A percentile compares a stretch with the other conserved stretches of the same genome.
Evolutionary conservation across 2,329 filamentous ascomycete species (phyloP).

Genomic region (Cercospora zeina): DNA sequence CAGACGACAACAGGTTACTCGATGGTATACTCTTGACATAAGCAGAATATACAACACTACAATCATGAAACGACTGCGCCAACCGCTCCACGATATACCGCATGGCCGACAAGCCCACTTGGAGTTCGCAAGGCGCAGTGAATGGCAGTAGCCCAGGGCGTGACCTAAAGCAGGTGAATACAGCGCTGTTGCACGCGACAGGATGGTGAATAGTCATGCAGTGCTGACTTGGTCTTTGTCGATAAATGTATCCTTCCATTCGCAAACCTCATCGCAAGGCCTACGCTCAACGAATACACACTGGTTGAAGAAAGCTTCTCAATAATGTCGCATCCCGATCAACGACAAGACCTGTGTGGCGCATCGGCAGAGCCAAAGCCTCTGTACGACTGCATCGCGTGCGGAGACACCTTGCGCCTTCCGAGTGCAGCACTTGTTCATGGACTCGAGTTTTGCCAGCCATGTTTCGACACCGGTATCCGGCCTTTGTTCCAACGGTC

Average conservation of each 20-base stretch:
- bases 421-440: not conserved
- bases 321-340: not conserved
- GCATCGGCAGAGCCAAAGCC: not conserved
- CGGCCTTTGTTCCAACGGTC: constrained; percentile 13
- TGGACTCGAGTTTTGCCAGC: constrained; percentile 9
- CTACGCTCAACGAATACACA: not conserved
- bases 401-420: not conserved
- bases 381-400: not conserved
- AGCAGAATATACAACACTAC: not conserved
- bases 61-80: not conserved
- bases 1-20: not conserved
- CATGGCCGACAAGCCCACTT: not conserved
- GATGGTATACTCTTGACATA: not conserved
- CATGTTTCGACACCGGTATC: constrained; percentile 12
- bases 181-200: not conserved
- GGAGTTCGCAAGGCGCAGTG: not conserved
- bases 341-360: not conserved
- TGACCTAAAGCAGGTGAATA: not conserved
- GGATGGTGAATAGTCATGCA: not conserved
- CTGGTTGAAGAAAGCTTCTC: not conserved
- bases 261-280: not conserved
- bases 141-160: not conserved
- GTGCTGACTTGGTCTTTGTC: not conserved
- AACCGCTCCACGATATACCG: not conserved
- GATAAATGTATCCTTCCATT: not conserved